Conservation (phyloP, 2,329 filamentous ascomycete species). For the Exophiala spinifera region DNA sequence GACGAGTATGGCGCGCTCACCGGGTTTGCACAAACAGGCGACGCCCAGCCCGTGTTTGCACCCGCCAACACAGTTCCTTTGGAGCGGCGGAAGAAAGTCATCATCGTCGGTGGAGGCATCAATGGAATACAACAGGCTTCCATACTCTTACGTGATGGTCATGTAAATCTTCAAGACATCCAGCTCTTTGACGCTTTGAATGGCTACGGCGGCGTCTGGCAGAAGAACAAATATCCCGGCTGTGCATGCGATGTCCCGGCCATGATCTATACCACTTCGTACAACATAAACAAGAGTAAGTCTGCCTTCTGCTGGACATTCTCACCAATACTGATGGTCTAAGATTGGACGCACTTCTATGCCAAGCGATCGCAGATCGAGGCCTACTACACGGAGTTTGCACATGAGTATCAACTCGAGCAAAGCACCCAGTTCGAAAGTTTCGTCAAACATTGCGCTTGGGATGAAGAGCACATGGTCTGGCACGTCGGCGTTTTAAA, state of each 20-base stretch:
- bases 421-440: conserved; percentile 7
- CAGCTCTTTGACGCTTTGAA: conserved; percentile 11
- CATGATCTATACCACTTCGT: conserved; percentile 19
- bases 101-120: conserved; percentile 10
- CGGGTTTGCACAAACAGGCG: conserved; percentile 3
- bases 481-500: conserved; percentile 14
- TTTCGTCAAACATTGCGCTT: conserved; percentile 14
- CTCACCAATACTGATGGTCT: too few species aligned
- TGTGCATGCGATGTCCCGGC: conserved; percentile 20
- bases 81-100: conserved; percentile 5
- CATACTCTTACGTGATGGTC: conserved; percentile 1
- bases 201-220: conserved; percentile 13
- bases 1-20: conserved; percentile 7
- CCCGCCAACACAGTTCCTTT: conserved; percentile 2
- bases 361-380: conserved; percentile 9
- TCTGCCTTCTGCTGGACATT: background rate
- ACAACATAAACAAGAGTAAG: conserved; percentile 19
- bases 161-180: conserved; percentile 4
- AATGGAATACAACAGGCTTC: conserved; percentile 10
- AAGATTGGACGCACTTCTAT: conserved; percentile 14
- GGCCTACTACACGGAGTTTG: conserved; percentile 7
- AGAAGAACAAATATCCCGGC: conserved; percentile 17
- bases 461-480: conserved; percentile 12
- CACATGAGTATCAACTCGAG: conserved; percentile 5
- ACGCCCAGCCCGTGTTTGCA: too few species aligned